Evolutionary conservation across 148 eudicot species (phyloP).

Genomic region (Rhododendron williamsianum): DNA sequence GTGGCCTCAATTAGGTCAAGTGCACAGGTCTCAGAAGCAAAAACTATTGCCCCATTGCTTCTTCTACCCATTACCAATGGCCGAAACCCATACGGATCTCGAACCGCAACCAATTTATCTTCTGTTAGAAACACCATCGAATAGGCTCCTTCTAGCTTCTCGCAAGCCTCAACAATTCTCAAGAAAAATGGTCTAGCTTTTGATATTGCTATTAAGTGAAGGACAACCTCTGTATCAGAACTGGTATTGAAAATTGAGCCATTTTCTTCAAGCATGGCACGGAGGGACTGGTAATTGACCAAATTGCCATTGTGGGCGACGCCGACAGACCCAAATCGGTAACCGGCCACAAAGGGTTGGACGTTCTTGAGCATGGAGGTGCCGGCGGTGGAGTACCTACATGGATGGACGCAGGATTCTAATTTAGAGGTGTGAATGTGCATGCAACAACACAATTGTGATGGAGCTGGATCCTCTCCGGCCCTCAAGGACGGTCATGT

Average conservation of each 20-base stretch:
- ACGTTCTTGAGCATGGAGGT: slow-evolving; percentile 72
- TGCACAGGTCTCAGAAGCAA: slow-evolving; percentile 91
- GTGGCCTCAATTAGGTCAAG: slow-evolving; percentile 79
- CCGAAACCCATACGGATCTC: slow-evolving; percentile 85
- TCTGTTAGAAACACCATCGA: slow-evolving; percentile 78
- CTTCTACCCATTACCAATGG: slow-evolving; percentile 89
- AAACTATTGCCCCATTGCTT: slow-evolving; percentile 78
- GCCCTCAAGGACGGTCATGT: neutral
- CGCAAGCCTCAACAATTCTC: slow-evolving; percentile 41
- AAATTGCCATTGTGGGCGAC: slow-evolving; percentile 87
- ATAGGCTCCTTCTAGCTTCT: slow-evolving; percentile 71
- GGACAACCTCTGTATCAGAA: slow-evolving; percentile 64
- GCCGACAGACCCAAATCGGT: slow-evolving; percentile 65
- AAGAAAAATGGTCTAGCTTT: slow-evolving; percentile 48
- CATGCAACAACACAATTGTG: neutral
- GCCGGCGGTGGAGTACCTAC: slow-evolving; percentile 29
- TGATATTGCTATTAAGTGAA: slow-evolving; percentile 64
- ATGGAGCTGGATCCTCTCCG: neutral
- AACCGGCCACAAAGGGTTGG: slow-evolving; percentile 77
- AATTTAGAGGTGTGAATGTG: neutral
- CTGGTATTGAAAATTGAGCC: slow-evolving; percentile 76
- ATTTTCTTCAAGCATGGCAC: slow-evolving; percentile 49
- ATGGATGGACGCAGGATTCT: neutral
- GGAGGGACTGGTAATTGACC: slow-evolving; percentile 56
- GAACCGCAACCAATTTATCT: slow-evolving; percentile 75